A percentile compares a stretch with the other conserved stretches of the same genome.
These are phyloP conservation scores for Yamadazyma endophytica DNA, from an alignment of 805 yeast species.

Conservation along the genomic window DNA sequence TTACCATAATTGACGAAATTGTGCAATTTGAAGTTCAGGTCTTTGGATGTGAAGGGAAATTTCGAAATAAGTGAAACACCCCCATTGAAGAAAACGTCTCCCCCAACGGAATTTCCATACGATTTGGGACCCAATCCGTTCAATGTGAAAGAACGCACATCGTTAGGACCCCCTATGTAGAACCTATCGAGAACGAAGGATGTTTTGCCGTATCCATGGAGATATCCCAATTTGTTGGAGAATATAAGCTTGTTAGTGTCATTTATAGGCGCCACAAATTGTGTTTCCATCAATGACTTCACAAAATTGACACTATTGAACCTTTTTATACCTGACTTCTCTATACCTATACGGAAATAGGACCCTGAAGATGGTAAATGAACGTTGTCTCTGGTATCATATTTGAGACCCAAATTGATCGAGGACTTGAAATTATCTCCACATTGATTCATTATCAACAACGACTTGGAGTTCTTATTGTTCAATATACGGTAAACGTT, in stretches of 20 bases:
- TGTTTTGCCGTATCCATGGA: conserved; percentile 16
- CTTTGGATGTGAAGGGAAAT: conserved; percentile 38
- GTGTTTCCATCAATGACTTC: conserved; percentile 40
- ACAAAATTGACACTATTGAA: conserved; percentile 29
- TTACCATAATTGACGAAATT: conserved; percentile 47
- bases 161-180: conserved; percentile 58
- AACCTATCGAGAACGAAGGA: conserved; percentile 49
- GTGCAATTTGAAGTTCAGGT: conserved; percentile 47
- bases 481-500: conserved; percentile 36
- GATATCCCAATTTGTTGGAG: conserved; percentile 30
- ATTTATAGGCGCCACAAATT: conserved; percentile 22
- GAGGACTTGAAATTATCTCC: conserved; percentile 47
- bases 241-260: conserved; percentile 18
- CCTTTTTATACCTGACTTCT: conserved; percentile 27
- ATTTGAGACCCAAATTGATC: conserved; percentile 32
- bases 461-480: conserved; percentile 24
- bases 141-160: conserved; percentile 47
- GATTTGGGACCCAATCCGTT: conserved; percentile 56
- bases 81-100: conserved; percentile 44
- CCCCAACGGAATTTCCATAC: conserved; percentile 48
- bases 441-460: conserved; percentile 33
- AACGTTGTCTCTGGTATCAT: conserved; percentile 42
- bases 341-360: conserved; percentile 32
- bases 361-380: conserved; percentile 43
- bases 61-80: conserved; percentile 43